A percentile compares a stretch with the other conserved stretches of the same genome.
Conservation (phyloP, 257 asterid species). For the Solanum neorickii region DNA sequence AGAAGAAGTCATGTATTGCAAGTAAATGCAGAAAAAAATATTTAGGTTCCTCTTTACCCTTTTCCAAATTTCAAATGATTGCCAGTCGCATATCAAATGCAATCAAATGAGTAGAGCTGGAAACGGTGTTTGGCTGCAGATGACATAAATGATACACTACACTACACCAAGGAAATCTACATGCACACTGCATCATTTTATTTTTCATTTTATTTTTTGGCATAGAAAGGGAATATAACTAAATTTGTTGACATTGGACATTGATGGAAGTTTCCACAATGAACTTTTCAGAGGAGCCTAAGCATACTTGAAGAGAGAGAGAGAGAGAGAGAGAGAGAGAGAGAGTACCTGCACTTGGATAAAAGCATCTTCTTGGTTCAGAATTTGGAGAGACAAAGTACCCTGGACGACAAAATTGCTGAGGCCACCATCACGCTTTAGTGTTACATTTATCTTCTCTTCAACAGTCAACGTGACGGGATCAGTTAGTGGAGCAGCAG, state of each 20-base stretch:
- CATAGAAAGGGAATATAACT: not conserved
- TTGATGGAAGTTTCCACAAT: not conserved
- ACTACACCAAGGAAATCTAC: not conserved
- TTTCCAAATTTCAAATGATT: not conserved
- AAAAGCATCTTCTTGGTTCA: constrained; percentile 72
- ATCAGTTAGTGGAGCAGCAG: constrained; percentile 66
- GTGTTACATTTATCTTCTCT: constrained; percentile 61
- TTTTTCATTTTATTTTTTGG: not conserved
- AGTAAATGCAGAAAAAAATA: not conserved
- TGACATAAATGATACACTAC: not conserved
- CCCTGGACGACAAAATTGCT: constrained; percentile 87
- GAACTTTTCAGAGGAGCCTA: not conserved
- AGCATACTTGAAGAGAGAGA: not conserved
- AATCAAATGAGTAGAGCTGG: not conserved
- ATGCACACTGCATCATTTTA: not conserved
- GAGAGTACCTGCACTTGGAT: constrained; percentile 84
- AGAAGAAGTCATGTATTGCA: not conserved
- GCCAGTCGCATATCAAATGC: not conserved
- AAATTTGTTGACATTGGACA: not conserved
- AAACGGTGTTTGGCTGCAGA: not conserved
- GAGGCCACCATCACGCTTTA: constrained; percentile 83
- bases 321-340: not conserved
- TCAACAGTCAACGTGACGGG: constrained; percentile 83
- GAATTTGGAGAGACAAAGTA: constrained; percentile 67
- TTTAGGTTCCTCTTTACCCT: not conserved